Evolutionary conservation across 2,329 filamentous ascomycete genomes (phyloP), one percentile per base, ranked within the genome.

Genomic region (Colletotrichum filicis): DNA sequence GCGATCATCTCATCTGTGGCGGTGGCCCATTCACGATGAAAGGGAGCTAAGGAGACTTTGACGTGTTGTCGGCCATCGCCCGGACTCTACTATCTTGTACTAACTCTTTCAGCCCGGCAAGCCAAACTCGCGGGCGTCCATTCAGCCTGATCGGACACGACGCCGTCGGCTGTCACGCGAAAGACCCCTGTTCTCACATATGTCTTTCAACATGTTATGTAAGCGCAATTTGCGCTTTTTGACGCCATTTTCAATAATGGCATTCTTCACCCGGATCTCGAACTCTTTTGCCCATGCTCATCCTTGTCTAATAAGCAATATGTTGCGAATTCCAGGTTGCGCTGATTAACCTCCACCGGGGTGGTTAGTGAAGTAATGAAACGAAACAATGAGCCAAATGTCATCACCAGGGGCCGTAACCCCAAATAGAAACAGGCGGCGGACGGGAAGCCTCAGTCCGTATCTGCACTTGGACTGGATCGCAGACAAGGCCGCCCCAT

Each of bases 401-500:
- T 69, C 66, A 64, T 59, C 59, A 56, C 42, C 35, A 35, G n/a
- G 42, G 14, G 65, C 24, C 56, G 26, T 14, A 12, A 14, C 69
- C 56, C n/a, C 30, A 64, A 72, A 69, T 72, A 59, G 69, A 49
- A n/a, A n/a, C 55, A 35, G 53, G 35, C 24, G 37, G 30, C 53
- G 57, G 26, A 26, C 22, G 26, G 26, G 22, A 28, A 53, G 28
- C 57, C 60, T 19, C 37, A 65, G 42, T 60, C 37, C 67, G 42
- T 32, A 66, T 59, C n/a, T 59, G 42, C 22, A 61, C 56, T 46
- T 46, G 62, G 59, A 32, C 52, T 70, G 30, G 14, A 26, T 32
- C 49, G 42, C 7, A 55, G 63, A 69, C 69, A 68, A 68, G 69
- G 55, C 69, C 69, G 68, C 58, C 30, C 46, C 58, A 64, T 72